Evolutionary conservation across 169 alveolate genomes (phyloP).

Genomic region (Plasmodium berghei): DNA sequence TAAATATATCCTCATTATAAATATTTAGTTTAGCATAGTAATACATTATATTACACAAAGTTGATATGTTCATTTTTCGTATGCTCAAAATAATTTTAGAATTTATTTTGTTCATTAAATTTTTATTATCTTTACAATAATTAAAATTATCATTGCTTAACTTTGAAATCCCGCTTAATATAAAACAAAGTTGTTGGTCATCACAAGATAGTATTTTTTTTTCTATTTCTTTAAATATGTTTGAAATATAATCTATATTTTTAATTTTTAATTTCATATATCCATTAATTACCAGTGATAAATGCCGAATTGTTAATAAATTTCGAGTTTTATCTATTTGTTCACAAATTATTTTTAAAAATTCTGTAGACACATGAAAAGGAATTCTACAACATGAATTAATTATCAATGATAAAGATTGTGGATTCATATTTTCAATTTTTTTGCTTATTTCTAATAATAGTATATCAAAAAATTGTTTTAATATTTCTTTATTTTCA

Average conservation of each 20-base stretch:
- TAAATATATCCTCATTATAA: conserved; percentile 23
- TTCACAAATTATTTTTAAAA: conserved; percentile 61
- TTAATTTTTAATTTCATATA: conserved; percentile 42
- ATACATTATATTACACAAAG: conserved; percentile 51
- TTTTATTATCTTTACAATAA: not conserved
- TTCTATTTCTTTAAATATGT: conserved; percentile 37
- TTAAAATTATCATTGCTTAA: conserved; percentile 6
- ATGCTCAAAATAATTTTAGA: conserved; percentile 39
- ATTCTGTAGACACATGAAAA: conserved; percentile 39
- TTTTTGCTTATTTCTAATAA: conserved; percentile 30
- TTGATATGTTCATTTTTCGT: conserved; percentile 69
- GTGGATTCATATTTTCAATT: conserved; percentile 54
- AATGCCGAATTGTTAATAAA: conserved; percentile 57
- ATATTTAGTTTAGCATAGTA: conserved; percentile 35
- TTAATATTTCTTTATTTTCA: conserved; percentile 12
- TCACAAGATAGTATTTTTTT: conserved; percentile 63
- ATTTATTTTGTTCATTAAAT: conserved; percentile 16
- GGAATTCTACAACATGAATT: conserved; percentile 61
- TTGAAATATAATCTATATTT: conserved; percentile 16
- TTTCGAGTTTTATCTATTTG: conserved; percentile 32
- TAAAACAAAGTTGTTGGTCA: conserved; percentile 64
- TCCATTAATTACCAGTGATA: conserved; percentile 56
- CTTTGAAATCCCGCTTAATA: conserved; percentile 40
- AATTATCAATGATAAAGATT: conserved; percentile 49
- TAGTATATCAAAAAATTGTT: conserved; percentile 10